These are phyloP conservation scores for Spinacia oleracea DNA, from an alignment of 179 eudicot genomes.

Conservation along the genomic window DNA sequence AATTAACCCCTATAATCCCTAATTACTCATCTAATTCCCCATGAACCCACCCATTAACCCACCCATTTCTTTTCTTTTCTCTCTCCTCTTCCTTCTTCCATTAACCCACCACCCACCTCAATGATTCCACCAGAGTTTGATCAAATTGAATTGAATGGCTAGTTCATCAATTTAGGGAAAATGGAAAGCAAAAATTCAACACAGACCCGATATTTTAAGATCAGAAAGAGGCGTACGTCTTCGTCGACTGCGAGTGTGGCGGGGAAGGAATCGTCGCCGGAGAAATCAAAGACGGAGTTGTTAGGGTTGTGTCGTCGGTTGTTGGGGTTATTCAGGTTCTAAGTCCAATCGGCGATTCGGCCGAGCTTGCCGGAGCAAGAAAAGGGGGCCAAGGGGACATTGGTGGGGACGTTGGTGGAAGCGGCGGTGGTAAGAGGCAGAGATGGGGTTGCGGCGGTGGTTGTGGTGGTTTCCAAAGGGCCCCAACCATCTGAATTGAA, in stretches of 20 bases:
- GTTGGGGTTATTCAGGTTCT: conserved; percentile 42
- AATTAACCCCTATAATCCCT: too few relatives aligned
- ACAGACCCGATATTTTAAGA: too few relatives aligned
- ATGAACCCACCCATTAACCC: too few relatives aligned
- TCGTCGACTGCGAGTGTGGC: conserved; percentile 49
- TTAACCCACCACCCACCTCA: too few relatives aligned
- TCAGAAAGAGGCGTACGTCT: conserved; percentile 76
- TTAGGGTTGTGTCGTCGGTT: conserved; percentile 28
- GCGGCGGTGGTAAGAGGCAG: not conserved
- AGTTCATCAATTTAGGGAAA: too few relatives aligned
- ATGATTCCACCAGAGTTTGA: too few relatives aligned
- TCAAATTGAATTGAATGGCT: too few relatives aligned
- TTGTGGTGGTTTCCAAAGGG: conserved; percentile 56
- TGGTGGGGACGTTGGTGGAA: conserved; percentile 38
- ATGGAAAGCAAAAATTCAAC: too few relatives aligned
- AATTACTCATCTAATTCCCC: too few relatives aligned
- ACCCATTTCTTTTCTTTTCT: too few relatives aligned
- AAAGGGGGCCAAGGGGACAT: conserved; percentile 82
- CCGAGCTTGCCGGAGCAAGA: conserved; percentile 91
- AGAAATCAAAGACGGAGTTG: conserved; percentile 74
- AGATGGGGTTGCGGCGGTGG: conserved; percentile 1
- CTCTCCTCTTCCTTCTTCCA: too few relatives aligned
- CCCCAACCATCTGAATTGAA: conserved; percentile 96
- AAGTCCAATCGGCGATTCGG: conserved; percentile 95
- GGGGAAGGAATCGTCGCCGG: conserved; percentile 78